A percentile compares a stretch with the other conserved stretches of the same genome.
phyloP scores from a whole-genome alignment of 2,329 filamentous ascomycete species.

The Penicillium sclerotiorum region DNA sequence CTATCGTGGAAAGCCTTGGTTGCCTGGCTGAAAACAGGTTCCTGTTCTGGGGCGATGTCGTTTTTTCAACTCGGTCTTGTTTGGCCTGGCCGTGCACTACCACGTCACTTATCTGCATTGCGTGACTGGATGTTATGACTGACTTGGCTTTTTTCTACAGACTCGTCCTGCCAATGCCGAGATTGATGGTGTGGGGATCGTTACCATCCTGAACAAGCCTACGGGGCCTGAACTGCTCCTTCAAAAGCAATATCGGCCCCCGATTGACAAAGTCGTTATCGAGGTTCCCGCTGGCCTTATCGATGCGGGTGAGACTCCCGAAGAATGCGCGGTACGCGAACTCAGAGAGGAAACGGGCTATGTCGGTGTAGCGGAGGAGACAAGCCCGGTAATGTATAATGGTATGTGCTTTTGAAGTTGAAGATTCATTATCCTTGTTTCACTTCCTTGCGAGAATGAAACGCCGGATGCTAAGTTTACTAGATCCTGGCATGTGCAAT shows the following conservation, averaged over 20 bases:
- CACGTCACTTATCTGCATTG: too few species aligned
- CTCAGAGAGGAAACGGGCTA: constrained; percentile 66
- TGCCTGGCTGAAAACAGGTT: neutral
- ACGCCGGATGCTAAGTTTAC: neutral
- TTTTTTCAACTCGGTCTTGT: too few species aligned
- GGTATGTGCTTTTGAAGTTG: constrained; percentile 34
- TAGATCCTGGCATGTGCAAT: constrained; percentile 54
- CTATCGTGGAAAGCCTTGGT: neutral
- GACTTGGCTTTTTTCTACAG: constrained; percentile 25
- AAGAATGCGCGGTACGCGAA: constrained; percentile 60
- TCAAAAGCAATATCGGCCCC: constrained; percentile 63
- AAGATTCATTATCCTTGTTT: constrained; percentile 12
- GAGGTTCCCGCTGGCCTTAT: constrained; percentile 64
- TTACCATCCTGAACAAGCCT: constrained; percentile 59
- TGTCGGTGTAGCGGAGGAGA: constrained; percentile 51
- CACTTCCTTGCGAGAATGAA: neutral
- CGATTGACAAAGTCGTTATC: constrained; percentile 60
- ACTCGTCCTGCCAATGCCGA: constrained; percentile 55
- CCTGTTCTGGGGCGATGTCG: neutral
- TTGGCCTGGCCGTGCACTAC: too few species aligned
- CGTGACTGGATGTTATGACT: neutral
- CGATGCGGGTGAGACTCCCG: constrained; percentile 59
- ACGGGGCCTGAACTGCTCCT: constrained; percentile 55
- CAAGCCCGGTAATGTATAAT: constrained; percentile 49
- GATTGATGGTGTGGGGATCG: constrained; percentile 61